phyloP scores from a whole-genome alignment of 768 basidiomycete species.

The Tylopilus intermedius region DNA sequence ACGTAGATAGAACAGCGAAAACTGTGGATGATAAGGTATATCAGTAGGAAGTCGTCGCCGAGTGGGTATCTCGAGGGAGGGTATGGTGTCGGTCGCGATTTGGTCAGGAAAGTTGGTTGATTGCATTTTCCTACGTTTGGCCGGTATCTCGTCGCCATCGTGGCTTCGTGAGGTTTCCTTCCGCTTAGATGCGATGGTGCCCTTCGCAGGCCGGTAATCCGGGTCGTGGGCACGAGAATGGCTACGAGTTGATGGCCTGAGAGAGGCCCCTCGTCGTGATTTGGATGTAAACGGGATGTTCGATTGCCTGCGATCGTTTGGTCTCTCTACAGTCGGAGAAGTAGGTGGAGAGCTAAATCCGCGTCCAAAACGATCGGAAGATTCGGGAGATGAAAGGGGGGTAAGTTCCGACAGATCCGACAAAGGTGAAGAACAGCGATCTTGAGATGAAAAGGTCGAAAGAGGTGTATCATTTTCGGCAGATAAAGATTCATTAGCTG shows the following conservation, averaged over 20 bases:
- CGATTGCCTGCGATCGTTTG: background rate
- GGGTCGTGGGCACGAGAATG: slow-evolving; percentile 1
- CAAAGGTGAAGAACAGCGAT: slow-evolving; percentile 20
- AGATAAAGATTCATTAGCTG: slow-evolving; percentile 11
- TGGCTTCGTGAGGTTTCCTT: slow-evolving; percentile 9
- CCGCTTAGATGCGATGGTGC: slow-evolving; percentile 14
- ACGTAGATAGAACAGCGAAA: slow-evolving; percentile 62
- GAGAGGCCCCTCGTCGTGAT: background rate
- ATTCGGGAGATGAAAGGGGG: slow-evolving; percentile 24
- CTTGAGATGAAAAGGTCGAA: slow-evolving; percentile 5
- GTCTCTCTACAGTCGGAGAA: slow-evolving; percentile 12
- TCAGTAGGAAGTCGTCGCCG: slow-evolving; percentile 49
- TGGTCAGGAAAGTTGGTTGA: background rate
- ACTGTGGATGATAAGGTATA: slow-evolving; percentile 44
- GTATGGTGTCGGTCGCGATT: background rate
- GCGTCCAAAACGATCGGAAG: slow-evolving; percentile 4
- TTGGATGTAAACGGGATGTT: background rate
- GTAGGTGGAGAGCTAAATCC: slow-evolving; percentile 15
- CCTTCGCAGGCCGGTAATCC: slow-evolving; percentile 18
- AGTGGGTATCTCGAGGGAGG: slow-evolving; percentile 1
- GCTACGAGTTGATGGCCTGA: slow-evolving; percentile 1
- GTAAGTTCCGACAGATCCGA: slow-evolving; percentile 30
- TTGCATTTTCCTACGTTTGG: slow-evolving; percentile 12
- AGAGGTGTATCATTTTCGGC: background rate
- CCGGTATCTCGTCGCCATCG: slow-evolving; percentile 9